A percentile compares a stretch with the other conserved stretches of the same genome.
These are phyloP conservation scores for Candida neerlandica DNA, from an alignment of 1,139 yeast species.

Conservation along the genomic window DNA sequence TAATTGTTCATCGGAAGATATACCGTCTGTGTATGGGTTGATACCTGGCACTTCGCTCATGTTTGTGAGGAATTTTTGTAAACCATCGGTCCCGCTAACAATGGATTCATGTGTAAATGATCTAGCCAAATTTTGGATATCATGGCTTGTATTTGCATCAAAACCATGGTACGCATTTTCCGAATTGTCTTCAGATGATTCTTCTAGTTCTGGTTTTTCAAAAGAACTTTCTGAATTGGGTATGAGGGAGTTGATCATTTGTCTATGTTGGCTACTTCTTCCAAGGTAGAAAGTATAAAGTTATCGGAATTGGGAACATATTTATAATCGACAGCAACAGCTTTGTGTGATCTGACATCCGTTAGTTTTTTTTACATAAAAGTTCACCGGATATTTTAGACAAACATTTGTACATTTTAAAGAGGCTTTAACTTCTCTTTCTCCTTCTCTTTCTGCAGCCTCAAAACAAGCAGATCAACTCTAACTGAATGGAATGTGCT, in stretches of 20 bases:
- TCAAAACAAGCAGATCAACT: too few relatives aligned
- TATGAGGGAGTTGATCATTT: background rate
- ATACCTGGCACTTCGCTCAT: slow-evolving; percentile 59
- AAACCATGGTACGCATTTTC: slow-evolving; percentile 2
- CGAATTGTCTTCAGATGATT: background rate
- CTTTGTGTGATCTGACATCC: background rate
- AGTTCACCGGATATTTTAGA: background rate
- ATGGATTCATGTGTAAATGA: slow-evolving; percentile 26
- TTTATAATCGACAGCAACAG: background rate
- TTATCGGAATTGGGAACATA: background rate
- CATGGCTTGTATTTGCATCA: slow-evolving; percentile 10
- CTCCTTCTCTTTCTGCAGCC: background rate
- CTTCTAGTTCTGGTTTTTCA: background rate
- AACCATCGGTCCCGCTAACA: slow-evolving; percentile 22
- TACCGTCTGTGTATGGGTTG: slow-evolving; percentile 28
- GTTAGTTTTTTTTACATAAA: background rate
- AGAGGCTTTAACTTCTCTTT: background rate
- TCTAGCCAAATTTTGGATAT: slow-evolving; percentile 35
- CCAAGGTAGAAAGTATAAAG: background rate
- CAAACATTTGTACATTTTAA: background rate
- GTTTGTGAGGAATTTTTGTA: slow-evolving; percentile 39
- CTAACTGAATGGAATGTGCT: too few relatives aligned
- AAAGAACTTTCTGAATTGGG: background rate
- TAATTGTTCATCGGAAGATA: slow-evolving; percentile 5
- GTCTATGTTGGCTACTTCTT: background rate